Evolutionary conservation across 2,329 filamentous ascomycete genomes (phyloP), one percentile per base, ranked within the genome.

Genomic region (Lecanicillium sp.): DNA sequence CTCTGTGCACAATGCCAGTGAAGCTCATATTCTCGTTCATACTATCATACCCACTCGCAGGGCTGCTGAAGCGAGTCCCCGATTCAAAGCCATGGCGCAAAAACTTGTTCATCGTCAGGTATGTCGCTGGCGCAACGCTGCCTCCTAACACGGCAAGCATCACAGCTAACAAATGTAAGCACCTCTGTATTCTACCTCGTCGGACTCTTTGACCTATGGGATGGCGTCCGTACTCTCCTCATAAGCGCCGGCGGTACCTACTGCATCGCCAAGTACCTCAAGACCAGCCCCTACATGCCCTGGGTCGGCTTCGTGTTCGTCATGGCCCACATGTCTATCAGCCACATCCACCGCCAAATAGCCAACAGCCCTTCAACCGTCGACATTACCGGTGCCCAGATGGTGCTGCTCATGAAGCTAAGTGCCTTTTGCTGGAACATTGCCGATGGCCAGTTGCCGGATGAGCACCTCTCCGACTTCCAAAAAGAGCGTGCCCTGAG

Each of bases 341-440:
- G 79, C 58, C 92, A 98, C 60, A 82, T 98, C 45, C 68, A 77
- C 42, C 84, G 94, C 29, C 87, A 94, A 60, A 75, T 80, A 29
- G 66, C 74, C 29, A 71, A 84, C 49, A 72, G 78, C 44, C 77
- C 85, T 0, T 71, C 75, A 29, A 62, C 66, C 2, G 71, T 95
- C 43, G 92, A 98, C 58, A 89, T 98, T 49, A 96, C 90, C 1
- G 89, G 84, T 29, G 88, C 90, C 2, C 92, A 98, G 61, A 98
- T 98, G 92, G 92, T 98, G 25, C 66, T 97, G 50, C 82, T 97
- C 46, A 98, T 98, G 87, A 98, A 98, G 62, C 77, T 98, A 27
- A 87, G 81, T 17, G 85, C 90, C 5, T 98, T 98, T 57, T 94
- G 87, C 66, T 98, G 92, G 92, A 97, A 97, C 57, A 82, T 97